Conservation (phyloP, 1,284 basidiomycete genomes). For the Fomitopsis pinicola region DNA sequence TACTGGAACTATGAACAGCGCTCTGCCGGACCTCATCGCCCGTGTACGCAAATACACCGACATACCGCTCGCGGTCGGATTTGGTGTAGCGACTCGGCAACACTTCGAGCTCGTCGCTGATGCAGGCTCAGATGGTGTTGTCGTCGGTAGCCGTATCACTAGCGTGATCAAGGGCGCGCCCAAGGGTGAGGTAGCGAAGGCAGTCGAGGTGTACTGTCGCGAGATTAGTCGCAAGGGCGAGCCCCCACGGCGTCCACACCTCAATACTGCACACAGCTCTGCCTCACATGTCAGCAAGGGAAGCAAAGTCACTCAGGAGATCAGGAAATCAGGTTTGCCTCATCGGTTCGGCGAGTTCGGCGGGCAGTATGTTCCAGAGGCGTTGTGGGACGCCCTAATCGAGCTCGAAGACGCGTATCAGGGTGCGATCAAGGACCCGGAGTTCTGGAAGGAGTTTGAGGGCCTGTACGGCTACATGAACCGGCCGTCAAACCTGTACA, state of each 20-base stretch:
- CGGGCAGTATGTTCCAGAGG: constrained; percentile 96
- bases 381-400: constrained; percentile 84
- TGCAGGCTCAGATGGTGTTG: constrained; percentile 92
- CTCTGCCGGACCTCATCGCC: constrained; percentile 75
- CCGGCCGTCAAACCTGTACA: constrained; percentile 67
- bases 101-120: constrained; percentile 86
- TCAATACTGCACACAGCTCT: constrained; percentile 13
- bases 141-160: constrained; percentile 88
- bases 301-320: constrained; percentile 25
- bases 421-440: constrained; percentile 81
- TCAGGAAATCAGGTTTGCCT: constrained; percentile 55
- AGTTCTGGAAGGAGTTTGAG: constrained; percentile 92
- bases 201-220: constrained; percentile 75
- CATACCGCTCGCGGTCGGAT: constrained; percentile 92
- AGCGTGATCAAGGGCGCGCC: constrained; percentile 71
- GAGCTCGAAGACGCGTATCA: constrained; percentile 94
- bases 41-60: constrained; percentile 70
- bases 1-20: constrained; percentile 64
- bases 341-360: constrained; percentile 93
- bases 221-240: constrained; percentile 64
- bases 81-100: constrained; percentile 90
- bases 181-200: constrained; percentile 45
- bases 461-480: constrained; percentile 88
- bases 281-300: constrained; percentile 18
- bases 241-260: constrained; percentile 25